Conservation (phyloP, 225 moss, liverwort and hornwort species). For the Neckera pumila region DNA sequence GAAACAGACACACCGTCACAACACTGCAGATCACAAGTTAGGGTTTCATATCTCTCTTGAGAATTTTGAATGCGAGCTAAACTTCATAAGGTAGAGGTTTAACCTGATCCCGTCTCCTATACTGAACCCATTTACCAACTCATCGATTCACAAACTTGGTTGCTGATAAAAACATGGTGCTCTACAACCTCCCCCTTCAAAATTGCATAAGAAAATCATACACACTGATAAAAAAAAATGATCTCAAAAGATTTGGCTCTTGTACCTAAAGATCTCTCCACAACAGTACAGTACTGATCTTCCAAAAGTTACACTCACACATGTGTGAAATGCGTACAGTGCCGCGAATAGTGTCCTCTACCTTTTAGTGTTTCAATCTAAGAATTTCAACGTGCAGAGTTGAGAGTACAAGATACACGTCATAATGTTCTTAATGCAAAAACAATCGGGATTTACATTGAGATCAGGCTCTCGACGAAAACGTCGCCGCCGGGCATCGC, state of each 20-base stretch:
- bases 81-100: not conserved
- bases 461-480: constrained; percentile 90
- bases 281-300: not conserved
- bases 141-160: not conserved
- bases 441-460: constrained; percentile 33
- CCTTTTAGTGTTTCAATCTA: not conserved
- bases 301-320: not conserved
- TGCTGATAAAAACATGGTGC: not conserved
- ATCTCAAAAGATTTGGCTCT: not conserved
- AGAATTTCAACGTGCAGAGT: not conserved
- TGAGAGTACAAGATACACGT: not conserved
- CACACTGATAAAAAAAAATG: not conserved
- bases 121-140: not conserved
- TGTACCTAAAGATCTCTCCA: not conserved
- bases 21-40: not conserved
- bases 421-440: not conserved
- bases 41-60: not conserved
- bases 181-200: not conserved
- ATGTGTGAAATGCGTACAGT: not conserved
- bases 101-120: not conserved
- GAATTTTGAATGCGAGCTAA: not conserved
- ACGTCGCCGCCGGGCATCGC: constrained; percentile 86
- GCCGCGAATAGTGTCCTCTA: not conserved
- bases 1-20: not conserved
- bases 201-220: not conserved